Evolutionary conservation across 768 basidiomycete genomes (phyloP), one percentile per base, ranked within the genome.

Genomic region (Tylopilus vinaceipallidus): DNA sequence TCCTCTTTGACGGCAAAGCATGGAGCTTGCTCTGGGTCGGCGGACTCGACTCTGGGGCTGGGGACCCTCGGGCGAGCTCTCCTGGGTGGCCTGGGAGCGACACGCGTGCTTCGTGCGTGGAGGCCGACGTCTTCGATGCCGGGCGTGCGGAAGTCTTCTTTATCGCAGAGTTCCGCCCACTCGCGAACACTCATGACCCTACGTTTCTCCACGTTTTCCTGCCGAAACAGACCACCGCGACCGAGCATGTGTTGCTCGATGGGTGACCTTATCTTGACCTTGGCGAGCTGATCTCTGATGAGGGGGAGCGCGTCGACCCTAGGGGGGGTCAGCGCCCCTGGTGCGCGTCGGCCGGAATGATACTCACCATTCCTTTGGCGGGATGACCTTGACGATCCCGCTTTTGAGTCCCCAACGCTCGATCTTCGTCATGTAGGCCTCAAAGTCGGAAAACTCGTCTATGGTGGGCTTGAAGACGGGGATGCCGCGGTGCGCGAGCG

Each of bases 361-460:
- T 43, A 70, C 88, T 63, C 49, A 91, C 95, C 95, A 98, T 75
- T 95, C 90, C 60, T 83, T 82, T 5, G 95, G 95, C 26, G 95
- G 95, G 52, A 99, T 88, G 54, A 99, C 82, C 71, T 99, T 99
- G 53, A 95, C 87, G 55, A 98, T 95, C 20, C 97, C 97, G 56
- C 91, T 93, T 49, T 76, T 76, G 64, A 76, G 80, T 1, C 97
- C 97, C 91, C 97, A 99, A 52, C 82, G 79, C 65, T 95, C 92
- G 38, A 98, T 78, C 52, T 71, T 81, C 55, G 81, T 84, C 80
- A 97, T 86, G 66, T 91, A 98, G 11, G 64, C 84, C 62, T 99
- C 95, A 67, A 98, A 98, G 69, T 94, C 90, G 53, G 75, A 66
- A 59, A 97, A 97, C 60, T 98, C 92, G 43, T 86, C 85, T 82